phyloP scores from a whole-genome alignment of 805 yeast genomes.

The Debaryomyces tyrocola region DNA sequence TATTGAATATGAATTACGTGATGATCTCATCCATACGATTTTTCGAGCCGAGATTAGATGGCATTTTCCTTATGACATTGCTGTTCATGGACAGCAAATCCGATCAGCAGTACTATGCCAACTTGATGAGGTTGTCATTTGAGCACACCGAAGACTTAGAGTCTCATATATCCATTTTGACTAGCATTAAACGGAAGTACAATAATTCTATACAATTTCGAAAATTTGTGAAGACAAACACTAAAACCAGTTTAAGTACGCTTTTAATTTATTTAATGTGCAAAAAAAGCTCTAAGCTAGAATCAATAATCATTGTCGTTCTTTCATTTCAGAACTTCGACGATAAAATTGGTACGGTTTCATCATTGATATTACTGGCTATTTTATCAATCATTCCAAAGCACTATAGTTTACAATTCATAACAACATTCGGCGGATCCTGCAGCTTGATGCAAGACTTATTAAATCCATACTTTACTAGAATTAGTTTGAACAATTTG shows the following conservation, averaged over 20 bases:
- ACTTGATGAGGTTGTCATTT: constrained; percentile 13
- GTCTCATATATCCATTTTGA: neutral
- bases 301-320: constrained; percentile 40
- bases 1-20: constrained; percentile 42
- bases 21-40: constrained; percentile 35
- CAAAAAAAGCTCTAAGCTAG: constrained; percentile 39
- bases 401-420: constrained; percentile 30
- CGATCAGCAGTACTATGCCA: constrained; percentile 10
- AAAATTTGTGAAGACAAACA: constrained; percentile 22
- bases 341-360: constrained; percentile 45
- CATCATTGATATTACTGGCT: constrained; percentile 39
- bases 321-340: constrained; percentile 45
- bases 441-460: constrained; percentile 45
- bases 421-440: constrained; percentile 49
- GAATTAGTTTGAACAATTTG: constrained; percentile 43
- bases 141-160: neutral
- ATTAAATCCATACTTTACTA: constrained; percentile 49
- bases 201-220: constrained; percentile 17
- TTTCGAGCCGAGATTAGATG: constrained; percentile 39
- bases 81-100: constrained; percentile 33
- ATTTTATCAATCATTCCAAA: constrained; percentile 37
- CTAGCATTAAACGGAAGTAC: constrained; percentile 9
- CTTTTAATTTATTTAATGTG: constrained; percentile 32
- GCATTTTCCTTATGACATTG: constrained; percentile 38
- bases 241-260: constrained; percentile 19